Evolutionary conservation across 805 yeast species (phyloP).

Genomic region (Clavispora asparagi): DNA sequence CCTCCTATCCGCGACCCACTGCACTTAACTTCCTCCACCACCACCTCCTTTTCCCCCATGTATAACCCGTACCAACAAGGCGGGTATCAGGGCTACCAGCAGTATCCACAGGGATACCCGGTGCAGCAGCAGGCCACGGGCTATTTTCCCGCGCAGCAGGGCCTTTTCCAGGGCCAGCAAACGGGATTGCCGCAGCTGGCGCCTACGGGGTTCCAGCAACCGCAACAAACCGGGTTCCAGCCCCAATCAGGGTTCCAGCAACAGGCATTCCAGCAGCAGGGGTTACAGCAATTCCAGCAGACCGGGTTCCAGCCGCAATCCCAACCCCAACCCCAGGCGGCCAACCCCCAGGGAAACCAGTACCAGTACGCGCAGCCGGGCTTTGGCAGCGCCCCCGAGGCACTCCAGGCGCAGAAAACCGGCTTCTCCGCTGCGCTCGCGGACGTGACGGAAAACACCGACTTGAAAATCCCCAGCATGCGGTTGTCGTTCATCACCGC

Average conservation of each 20-base stretch:
- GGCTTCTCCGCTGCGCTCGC: conserved; percentile 39
- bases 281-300: conserved; percentile 25
- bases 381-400: conserved; percentile 5
- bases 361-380: conserved; percentile 6
- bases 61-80: conserved; percentile 36
- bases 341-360: neutral
- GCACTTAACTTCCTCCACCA: neutral
- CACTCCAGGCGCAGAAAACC: conserved; percentile 39
- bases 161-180: conserved; percentile 16
- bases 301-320: conserved; percentile 11
- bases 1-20: neutral
- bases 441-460: conserved; percentile 48
- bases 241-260: conserved; percentile 18
- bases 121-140: conserved; percentile 25
- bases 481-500: conserved; percentile 81
- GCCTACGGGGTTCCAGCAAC: conserved; percentile 30
- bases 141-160: conserved; percentile 15
- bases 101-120: conserved; percentile 19
- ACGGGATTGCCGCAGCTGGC: conserved; percentile 26
- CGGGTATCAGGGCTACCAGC: conserved; percentile 23
- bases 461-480: conserved; percentile 64
- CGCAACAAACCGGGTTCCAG: conserved; percentile 28
- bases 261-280: conserved; percentile 18
- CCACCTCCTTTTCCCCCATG: conserved; percentile 18
- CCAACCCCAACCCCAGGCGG: neutral